Evolutionary conservation across 805 yeast species (phyloP).

Genomic region (Nematodospora valgi): DNA sequence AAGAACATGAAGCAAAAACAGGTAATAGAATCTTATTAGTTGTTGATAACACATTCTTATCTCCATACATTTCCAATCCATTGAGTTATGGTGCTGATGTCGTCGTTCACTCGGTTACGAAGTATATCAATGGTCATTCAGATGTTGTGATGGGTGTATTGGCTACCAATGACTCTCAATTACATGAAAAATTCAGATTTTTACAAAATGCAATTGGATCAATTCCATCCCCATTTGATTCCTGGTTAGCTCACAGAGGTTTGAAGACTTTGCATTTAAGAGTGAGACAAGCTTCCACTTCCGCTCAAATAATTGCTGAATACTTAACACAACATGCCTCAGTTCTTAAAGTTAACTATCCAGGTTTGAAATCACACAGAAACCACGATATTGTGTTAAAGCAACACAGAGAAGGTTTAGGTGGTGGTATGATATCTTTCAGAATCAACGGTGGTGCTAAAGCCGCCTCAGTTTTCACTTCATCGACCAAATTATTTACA

Average conservation of each 20-base stretch:
- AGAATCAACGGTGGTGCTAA: slow-evolving; percentile 79
- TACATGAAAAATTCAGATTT: slow-evolving; percentile 66
- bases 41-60: slow-evolving; percentile 85
- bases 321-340: slow-evolving; percentile 47
- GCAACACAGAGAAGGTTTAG: slow-evolving; percentile 81
- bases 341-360: slow-evolving; percentile 74
- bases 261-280: slow-evolving; percentile 82
- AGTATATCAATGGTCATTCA: slow-evolving; percentile 89
- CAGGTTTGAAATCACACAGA: slow-evolving; percentile 69
- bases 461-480: slow-evolving; percentile 72
- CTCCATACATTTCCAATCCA: slow-evolving; percentile 86
- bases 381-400: slow-evolving; percentile 59
- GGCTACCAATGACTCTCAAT: slow-evolving; percentile 59
- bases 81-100: slow-evolving; percentile 80
- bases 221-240: slow-evolving; percentile 84
- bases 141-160: slow-evolving; percentile 87
- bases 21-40: slow-evolving; percentile 58
- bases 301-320: slow-evolving; percentile 70
- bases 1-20: slow-evolving; percentile 38
- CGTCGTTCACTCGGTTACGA: slow-evolving; percentile 86
- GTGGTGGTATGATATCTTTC: slow-evolving; percentile 91
- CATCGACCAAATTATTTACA: slow-evolving; percentile 71
- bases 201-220: slow-evolving; percentile 88
- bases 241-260: slow-evolving; percentile 93
- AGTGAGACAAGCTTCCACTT: slow-evolving; percentile 61